A percentile compares a stretch with the other conserved stretches of the same genome.
phyloP scores from a whole-genome alignment of 768 basidiomycete species.

The Tylopilus sp. region DNA sequence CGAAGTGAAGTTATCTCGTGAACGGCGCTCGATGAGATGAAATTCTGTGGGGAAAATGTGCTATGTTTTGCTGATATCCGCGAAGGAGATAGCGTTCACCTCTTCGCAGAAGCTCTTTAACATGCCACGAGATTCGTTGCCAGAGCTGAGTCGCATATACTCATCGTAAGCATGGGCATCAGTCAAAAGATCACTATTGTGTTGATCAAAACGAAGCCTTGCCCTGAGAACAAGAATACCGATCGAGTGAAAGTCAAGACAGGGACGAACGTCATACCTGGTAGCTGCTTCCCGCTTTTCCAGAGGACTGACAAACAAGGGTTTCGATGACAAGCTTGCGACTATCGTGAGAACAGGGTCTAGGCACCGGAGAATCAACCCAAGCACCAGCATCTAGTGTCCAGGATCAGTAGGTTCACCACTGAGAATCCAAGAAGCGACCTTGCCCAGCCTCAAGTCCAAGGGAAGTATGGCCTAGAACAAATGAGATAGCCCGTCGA shows the following conservation, averaged over 20 bases:
- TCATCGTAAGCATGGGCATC: conserved; percentile 74
- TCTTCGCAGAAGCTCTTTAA: conserved; percentile 70
- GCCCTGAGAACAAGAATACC: conserved; percentile 46
- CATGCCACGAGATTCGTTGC: conserved; percentile 44
- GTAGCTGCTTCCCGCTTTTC: conserved; percentile 81
- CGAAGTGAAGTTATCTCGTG: conserved; percentile 78
- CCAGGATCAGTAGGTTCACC: conserved; percentile 1
- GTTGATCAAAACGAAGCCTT: conserved; percentile 61
- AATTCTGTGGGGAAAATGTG: conserved; percentile 54
- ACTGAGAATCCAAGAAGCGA: conserved; percentile 19
- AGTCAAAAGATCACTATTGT: conserved; percentile 82
- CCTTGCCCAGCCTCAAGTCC: conserved; percentile 85
- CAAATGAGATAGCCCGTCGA: neutral
- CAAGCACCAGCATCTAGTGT: conserved; percentile 80
- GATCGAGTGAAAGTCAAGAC: neutral
- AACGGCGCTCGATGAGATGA: conserved; percentile 69
- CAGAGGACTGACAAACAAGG: conserved; percentile 77
- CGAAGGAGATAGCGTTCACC: conserved; percentile 29
- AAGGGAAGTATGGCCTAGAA: conserved; percentile 77
- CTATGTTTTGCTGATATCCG: neutral
- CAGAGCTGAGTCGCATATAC: conserved; percentile 47
- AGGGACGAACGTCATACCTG: conserved; percentile 42
- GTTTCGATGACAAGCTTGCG: conserved; percentile 82
- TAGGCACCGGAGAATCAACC: conserved; percentile 77
- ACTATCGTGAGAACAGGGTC: conserved; percentile 79